phyloP scores from a whole-genome alignment of 2,329 filamentous ascomycete genomes.

The Exophiala lecanii-corni region DNA sequence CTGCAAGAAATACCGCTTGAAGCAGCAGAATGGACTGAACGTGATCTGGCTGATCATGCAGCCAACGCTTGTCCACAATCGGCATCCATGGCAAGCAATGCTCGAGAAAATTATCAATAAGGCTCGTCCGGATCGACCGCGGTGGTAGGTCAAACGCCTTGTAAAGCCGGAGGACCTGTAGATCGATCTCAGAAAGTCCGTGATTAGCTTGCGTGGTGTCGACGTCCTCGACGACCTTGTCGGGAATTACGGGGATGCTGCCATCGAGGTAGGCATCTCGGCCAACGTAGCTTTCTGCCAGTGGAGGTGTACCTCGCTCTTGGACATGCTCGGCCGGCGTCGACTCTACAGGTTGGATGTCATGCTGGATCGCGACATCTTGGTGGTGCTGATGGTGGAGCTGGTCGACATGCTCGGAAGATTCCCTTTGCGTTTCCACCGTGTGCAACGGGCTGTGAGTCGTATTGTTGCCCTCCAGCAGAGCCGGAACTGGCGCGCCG shows the following conservation, averaged over 20 bases:
- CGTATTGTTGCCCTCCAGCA: not conserved
- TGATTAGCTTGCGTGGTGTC: not conserved
- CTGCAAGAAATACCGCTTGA: constrained; percentile 6
- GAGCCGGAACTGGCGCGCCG: not conserved
- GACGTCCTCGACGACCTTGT: not conserved
- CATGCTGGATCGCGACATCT: too few species aligned
- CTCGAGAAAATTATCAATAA: constrained; percentile 9
- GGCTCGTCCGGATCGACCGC: constrained; percentile 9
- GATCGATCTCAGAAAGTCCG: constrained; percentile 1
- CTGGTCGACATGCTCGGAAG: not conserved
- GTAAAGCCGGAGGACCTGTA: constrained; percentile 1
- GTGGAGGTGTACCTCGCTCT: not conserved
- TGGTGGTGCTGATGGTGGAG: not conserved
- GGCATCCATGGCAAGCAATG: constrained; percentile 12
- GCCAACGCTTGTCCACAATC: constrained; percentile 1
- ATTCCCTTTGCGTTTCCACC: not conserved
- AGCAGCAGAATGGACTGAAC: constrained; percentile 4
- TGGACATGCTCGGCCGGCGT: not conserved
- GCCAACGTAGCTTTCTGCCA: not conserved
- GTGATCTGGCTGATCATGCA: not conserved
- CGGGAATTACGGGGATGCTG: not conserved
- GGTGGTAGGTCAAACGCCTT: constrained; percentile 16
- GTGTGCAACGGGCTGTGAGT: not conserved
- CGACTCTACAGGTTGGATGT: not conserved
- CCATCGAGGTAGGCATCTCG: constrained; percentile 3